phyloP scores from a whole-genome alignment of 805 yeast species.

The Saturnispora zaruensis region DNA sequence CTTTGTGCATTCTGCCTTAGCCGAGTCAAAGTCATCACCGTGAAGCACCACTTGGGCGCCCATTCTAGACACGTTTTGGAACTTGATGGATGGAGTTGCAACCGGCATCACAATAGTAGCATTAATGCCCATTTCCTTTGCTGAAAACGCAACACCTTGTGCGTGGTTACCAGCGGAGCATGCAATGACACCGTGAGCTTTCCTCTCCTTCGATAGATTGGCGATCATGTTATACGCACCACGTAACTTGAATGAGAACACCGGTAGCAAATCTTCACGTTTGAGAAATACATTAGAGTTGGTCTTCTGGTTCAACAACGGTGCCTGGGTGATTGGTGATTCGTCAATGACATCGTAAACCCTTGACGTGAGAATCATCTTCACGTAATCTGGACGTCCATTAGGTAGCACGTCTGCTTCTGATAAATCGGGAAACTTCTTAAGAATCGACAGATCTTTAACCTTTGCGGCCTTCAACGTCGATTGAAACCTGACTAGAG shows the following conservation, averaged over 20 bases:
- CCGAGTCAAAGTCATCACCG: conserved; percentile 94
- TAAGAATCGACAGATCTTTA: background rate
- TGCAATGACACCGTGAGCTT: conserved; percentile 84
- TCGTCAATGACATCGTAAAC: conserved; percentile 94
- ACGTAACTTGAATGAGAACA: conserved; percentile 89
- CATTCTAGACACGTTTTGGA: conserved; percentile 78
- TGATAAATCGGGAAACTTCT: conserved; percentile 38
- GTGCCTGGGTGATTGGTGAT: conserved; percentile 74
- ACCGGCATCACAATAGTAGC: conserved; percentile 98
- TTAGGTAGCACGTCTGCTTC: conserved; percentile 45
- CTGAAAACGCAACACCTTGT: conserved; percentile 95
- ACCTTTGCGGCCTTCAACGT: background rate
- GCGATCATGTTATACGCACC: conserved; percentile 99
- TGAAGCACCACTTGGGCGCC: conserved; percentile 90
- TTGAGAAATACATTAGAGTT: conserved; percentile 72
- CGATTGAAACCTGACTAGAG: conserved; percentile 2
- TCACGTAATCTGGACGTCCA: conserved; percentile 87
- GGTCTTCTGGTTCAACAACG: conserved; percentile 62
- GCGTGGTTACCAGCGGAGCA: conserved; percentile 99
- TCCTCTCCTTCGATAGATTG: conserved; percentile 57
- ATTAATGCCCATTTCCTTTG: conserved; percentile 75
- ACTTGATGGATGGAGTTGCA: conserved; percentile 93
- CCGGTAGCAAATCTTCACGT: conserved; percentile 91
- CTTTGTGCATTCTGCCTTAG: conserved; percentile 81
- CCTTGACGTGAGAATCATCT: conserved; percentile 80